Base-by-base conservation (phyloP, 345 rosid genomes). In the Rhizophora mangle region DNA sequence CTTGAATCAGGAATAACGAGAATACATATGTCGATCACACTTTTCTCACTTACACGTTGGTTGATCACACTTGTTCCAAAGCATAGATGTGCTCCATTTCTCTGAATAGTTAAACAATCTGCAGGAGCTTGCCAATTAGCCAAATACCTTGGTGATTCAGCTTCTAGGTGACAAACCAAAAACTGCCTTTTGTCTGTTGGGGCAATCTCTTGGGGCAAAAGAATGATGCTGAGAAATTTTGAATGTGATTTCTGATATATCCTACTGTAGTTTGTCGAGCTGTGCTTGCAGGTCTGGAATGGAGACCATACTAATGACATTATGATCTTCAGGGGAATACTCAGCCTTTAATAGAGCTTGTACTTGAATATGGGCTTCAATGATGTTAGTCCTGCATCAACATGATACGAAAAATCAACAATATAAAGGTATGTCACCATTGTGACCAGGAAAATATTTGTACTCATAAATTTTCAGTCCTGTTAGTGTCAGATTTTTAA, bases 301-400 rank as follows among this genome's bases (percentile, higher is more conserved):
- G 49, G 91, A 67, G 19, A 84, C 81, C 95, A 92, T 86, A 71
- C 82, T 81, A 31, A 92, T 87, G 71, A 71, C 77, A 80, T 70
- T 79, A 78, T 86, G 89, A 62, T 95, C 97, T 82, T 89, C 90
- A 0, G 79, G 70, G 6, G 92, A 82, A 75, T 95, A 95, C 79
- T 95, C 99, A 0, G 81, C 78, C 79, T 77, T 87, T 21, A 95
- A 71, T 69, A 95, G 84, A 26, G 89, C 73, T 65, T 81, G 89
- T 27, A 95, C 86, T 76, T 95, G 97, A 18, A 83, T 60, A 82
- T 95, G 96, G 58, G 99, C 99, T 83, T 95, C 99, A 64, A 92
- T 86, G 34, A 92, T 92, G 75, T 95, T 92, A 66, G 97, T 91
- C 93, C 99, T 95, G 88, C 78, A 68, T 43, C 54, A 53, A 65